phyloP scores from a whole-genome alignment of 352 stramenopile species.

The Globisporangium recalcitrans region DNA sequence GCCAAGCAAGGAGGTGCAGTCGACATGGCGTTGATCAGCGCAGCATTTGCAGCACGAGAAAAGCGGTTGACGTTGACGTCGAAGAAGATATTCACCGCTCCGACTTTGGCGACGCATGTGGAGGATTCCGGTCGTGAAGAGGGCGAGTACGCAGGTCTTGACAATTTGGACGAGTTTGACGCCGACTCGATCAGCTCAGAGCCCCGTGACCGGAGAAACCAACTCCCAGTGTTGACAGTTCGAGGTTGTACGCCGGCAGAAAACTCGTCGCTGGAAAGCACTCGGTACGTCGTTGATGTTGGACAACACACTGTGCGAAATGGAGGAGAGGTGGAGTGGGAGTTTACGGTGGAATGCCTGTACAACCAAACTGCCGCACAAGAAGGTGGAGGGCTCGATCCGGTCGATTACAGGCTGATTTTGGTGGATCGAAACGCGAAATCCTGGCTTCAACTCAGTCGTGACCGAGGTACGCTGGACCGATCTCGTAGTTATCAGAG shows the following conservation, averaged over 20 bases:
- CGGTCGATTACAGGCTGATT: constrained; percentile 72
- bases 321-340: constrained; percentile 84
- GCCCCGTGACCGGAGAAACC: constrained; percentile 29
- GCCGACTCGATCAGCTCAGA: constrained; percentile 59
- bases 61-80: constrained; percentile 41
- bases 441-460: constrained; percentile 78
- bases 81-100: constrained; percentile 34
- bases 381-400: constrained; percentile 34
- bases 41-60: constrained; percentile 61
- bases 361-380: constrained; percentile 32
- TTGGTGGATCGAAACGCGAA: constrained; percentile 68
- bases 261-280: constrained; percentile 77
- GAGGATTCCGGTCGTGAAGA: constrained; percentile 35
- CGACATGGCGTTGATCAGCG: constrained; percentile 40
- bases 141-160: constrained; percentile 40
- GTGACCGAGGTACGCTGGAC: constrained; percentile 73
- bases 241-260: constrained; percentile 79
- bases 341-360: constrained; percentile 83
- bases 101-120: constrained; percentile 33
- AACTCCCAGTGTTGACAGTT: constrained; percentile 57
- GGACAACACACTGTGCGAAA: constrained; percentile 85
- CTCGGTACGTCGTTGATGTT: constrained; percentile 82
- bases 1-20: constrained; percentile 28
- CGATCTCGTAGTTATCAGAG: constrained; percentile 74
- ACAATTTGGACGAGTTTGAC: constrained; percentile 78